Conservation (phyloP, 768 basidiomycete genomes). For the Termitomyces sp. region DNA sequence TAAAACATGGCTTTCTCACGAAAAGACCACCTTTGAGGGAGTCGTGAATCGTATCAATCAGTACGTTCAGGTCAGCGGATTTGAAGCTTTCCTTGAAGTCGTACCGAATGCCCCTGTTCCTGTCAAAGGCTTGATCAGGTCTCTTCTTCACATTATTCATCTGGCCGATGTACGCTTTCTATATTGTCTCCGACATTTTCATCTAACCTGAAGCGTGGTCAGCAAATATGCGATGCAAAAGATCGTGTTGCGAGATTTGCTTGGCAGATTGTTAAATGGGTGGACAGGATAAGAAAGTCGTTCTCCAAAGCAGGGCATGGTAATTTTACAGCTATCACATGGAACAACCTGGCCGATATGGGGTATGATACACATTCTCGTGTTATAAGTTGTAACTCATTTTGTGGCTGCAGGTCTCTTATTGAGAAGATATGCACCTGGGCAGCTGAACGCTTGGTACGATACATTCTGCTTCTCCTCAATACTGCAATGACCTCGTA, state of each 20-base stretch:
- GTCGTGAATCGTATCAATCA: too few relatives aligned
- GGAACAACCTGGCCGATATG: constrained; percentile 12
- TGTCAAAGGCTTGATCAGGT: constrained; percentile 9
- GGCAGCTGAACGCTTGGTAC: constrained; percentile 12
- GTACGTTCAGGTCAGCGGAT: too few relatives aligned
- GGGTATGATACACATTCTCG: constrained; percentile 6
- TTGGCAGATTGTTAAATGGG: constrained; percentile 11
- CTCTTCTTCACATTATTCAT: constrained; percentile 11
- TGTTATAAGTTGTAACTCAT: neutral
- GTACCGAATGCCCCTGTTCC: constrained; percentile 11
- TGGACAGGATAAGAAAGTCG: constrained; percentile 6
- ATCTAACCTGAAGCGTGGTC: too few relatives aligned
- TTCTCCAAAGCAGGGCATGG: constrained; percentile 1
- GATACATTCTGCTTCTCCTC: neutral
- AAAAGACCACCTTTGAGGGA: neutral
- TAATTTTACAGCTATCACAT: constrained; percentile 11
- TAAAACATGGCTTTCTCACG: neutral
- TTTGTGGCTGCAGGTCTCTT: constrained; percentile 1
- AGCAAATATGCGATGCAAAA: too few relatives aligned
- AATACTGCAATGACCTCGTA: neutral
- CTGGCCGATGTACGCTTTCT: constrained; percentile 9
- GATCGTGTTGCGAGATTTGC: neutral
- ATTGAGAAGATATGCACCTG: constrained; percentile 13
- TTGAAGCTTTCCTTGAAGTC: too few relatives aligned
- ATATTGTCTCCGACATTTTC: neutral